Evolutionary conservation across 176 grass and related monocot genomes (phyloP).

Genomic region (Aegilops longissima): DNA sequence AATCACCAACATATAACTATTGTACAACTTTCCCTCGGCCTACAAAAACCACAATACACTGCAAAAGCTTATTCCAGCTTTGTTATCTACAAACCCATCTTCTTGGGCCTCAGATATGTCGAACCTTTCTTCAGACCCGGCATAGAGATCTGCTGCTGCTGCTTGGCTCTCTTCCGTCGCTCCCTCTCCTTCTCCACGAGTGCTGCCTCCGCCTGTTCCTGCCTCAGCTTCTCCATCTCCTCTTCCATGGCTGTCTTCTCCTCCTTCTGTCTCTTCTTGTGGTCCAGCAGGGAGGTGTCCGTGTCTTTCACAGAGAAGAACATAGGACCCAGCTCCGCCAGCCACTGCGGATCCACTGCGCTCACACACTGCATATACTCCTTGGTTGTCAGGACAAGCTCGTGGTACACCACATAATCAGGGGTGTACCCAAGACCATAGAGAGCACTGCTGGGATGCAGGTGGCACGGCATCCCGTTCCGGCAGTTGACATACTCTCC

Average conservation of each 20-base stretch:
- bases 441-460: conserved; percentile 91
- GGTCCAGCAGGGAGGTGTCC: conserved; percentile 81
- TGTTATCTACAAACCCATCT: conserved; percentile 60
- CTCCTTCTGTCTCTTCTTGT: conserved; percentile 92
- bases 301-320: conserved; percentile 96
- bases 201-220: conserved; percentile 67
- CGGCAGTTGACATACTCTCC: conserved; percentile 95
- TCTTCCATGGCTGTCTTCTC: conserved; percentile 92
- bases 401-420: conserved; percentile 88
- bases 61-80: conserved; percentile 1
- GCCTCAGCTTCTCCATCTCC: conserved; percentile 92
- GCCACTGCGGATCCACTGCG: conserved; percentile 88
- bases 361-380: conserved; percentile 99
- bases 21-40: conserved; percentile 10
- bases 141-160: conserved; percentile 91
- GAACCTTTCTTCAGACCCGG: conserved; percentile 81
- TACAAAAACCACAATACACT: conserved; percentile 23
- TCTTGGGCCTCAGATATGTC: conserved; percentile 76
- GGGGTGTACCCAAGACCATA: conserved; percentile 90
- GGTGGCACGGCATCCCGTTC: conserved; percentile 94
- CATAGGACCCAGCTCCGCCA: conserved; percentile 93
- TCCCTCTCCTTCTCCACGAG: conserved; percentile 62
- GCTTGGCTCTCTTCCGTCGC: conserved; percentile 69
- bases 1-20: conserved; percentile 21
- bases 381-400: conserved; percentile 90